Percentiles rank a stretch among this genome's conserved stretches.
Conservation (phyloP, 73 alveolate species). For the Tetrahymena malaccensis region DNA sequence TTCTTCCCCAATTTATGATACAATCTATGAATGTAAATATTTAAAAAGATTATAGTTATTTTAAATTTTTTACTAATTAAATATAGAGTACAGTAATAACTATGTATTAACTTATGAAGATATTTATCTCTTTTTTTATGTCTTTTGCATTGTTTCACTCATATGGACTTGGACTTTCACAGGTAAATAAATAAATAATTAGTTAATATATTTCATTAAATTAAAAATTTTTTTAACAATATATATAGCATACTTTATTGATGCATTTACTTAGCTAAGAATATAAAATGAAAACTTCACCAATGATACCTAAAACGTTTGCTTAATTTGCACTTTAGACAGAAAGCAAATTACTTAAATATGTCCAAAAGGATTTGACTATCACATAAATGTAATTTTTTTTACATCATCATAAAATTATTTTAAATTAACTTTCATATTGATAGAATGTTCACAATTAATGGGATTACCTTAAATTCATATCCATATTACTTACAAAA, state of each 20-base stretch:
- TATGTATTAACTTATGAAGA: background rate
- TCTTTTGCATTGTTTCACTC: background rate
- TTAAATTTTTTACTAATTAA: background rate
- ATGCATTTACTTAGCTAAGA: background rate
- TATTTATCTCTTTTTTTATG: background rate
- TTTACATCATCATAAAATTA: background rate
- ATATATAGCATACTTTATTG: background rate
- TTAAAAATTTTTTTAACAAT: background rate
- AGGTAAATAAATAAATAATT: background rate
- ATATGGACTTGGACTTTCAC: background rate
- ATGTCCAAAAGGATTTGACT: background rate
- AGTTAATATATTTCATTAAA: background rate
- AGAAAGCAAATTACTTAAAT: background rate
- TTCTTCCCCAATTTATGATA: background rate
- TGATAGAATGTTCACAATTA: background rate
- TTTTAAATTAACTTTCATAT: background rate
- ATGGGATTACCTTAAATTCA: background rate
- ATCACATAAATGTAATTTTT: background rate
- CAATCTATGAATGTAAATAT: background rate
- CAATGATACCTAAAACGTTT: background rate
- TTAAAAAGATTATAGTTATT: background rate
- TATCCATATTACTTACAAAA: background rate
- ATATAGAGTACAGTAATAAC: background rate
- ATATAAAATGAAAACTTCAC: background rate
- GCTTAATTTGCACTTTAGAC: background rate